A percentile compares a stretch with the other conserved stretches of the same genome.
These are phyloP conservation scores for Agrocybe chaxingu DNA, from an alignment of 768 basidiomycete species.

Conservation along the genomic window DNA sequence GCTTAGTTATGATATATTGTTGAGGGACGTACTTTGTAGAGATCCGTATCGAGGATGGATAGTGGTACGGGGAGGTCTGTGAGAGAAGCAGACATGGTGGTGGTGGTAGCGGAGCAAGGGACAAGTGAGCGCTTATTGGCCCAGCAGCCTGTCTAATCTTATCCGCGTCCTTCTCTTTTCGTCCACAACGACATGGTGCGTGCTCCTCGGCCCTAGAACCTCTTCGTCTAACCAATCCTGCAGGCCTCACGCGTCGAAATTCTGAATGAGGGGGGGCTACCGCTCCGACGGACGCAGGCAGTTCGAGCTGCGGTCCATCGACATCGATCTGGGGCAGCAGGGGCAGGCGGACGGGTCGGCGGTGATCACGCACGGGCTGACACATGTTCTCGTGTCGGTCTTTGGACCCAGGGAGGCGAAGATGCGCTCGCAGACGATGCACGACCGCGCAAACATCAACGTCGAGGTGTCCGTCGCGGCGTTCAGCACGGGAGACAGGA, in stretches of 20 bases:
- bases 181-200: constrained; percentile 19
- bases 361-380: constrained; percentile 82
- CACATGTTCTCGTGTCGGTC: constrained; percentile 82
- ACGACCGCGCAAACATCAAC: constrained; percentile 85
- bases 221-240: neutral
- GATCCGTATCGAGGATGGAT: constrained; percentile 88
- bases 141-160: neutral
- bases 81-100: constrained; percentile 34
- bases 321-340: constrained; percentile 73
- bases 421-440: constrained; percentile 72
- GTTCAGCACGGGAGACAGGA: constrained; percentile 81
- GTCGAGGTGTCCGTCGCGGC: constrained; percentile 87
- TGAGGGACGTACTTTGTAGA: constrained; percentile 72
- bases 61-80: constrained; percentile 28
- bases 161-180: constrained; percentile 3
- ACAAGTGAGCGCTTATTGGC: constrained; percentile 3
- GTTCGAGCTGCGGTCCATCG: constrained; percentile 82
- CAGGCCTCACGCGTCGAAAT: constrained; percentile 65
- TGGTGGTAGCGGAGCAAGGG: constrained; percentile 7
- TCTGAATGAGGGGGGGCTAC: constrained; percentile 80
- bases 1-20: no score
- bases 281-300: constrained; percentile 93
- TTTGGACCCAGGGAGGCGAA: constrained; percentile 92
- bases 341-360: constrained; percentile 85
- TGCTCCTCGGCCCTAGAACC: neutral